Evolutionary conservation across 495 filamentous ascomycete genomes (phyloP).

Genomic region (Tirmania nivea): DNA sequence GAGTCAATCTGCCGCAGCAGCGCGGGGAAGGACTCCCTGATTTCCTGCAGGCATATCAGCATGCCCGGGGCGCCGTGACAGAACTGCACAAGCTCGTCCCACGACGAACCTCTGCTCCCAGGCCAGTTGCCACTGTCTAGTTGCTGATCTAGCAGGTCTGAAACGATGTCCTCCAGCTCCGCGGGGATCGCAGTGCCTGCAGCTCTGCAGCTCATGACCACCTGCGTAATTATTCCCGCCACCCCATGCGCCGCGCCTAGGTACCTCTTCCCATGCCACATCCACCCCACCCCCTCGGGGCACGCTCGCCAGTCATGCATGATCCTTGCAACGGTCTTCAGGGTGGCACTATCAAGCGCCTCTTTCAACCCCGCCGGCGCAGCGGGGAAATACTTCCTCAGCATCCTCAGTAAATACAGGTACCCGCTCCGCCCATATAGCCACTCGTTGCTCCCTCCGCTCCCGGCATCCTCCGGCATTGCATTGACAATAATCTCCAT

Average conservation of each 20-base stretch:
- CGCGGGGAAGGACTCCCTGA: background rate
- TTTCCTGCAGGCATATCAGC: background rate
- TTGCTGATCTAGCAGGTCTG: background rate
- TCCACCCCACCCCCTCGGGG: background rate
- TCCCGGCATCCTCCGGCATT: background rate
- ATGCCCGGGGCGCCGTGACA: background rate
- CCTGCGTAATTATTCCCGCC: background rate
- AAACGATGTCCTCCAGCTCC: background rate
- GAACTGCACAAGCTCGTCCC: background rate
- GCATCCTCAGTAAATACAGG: background rate
- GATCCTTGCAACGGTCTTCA: background rate
- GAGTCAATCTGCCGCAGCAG: too few relatives aligned
- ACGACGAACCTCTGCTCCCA: background rate
- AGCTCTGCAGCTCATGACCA: background rate
- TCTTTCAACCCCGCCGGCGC: background rate
- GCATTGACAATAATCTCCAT: background rate
- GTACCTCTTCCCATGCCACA: background rate
- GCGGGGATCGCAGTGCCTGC: too few relatives aligned
- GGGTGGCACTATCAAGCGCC: background rate
- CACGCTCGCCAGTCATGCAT: background rate
- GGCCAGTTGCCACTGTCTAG: background rate
- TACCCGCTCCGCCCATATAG: background rate
- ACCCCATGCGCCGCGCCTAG: background rate
- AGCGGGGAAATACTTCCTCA: background rate
- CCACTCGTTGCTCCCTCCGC: background rate